Conservation (phyloP, 192 early-diverging fungal genomes). For the Coemansia sp. region DNA sequence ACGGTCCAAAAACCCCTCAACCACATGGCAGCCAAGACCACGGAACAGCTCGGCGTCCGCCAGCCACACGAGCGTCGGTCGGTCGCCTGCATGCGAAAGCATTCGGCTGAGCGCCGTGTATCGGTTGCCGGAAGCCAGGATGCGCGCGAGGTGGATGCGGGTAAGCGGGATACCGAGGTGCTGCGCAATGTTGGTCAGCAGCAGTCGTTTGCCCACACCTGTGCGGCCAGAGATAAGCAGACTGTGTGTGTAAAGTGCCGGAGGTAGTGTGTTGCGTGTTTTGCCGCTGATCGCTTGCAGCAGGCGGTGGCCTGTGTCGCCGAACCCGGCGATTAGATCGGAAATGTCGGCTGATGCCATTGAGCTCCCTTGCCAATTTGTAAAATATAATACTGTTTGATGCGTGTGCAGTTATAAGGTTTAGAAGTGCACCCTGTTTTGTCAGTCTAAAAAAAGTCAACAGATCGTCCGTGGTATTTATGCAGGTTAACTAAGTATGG, state of each 20-base stretch:
- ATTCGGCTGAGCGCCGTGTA: slow-evolving; percentile 24
- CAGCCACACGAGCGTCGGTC: slow-evolving; percentile 29
- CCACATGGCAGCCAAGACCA: slow-evolving; percentile 28
- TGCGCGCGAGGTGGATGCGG: slow-evolving; percentile 27
- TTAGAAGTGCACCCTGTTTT: too few species aligned
- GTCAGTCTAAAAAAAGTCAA: too few species aligned
- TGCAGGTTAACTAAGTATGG: too few species aligned
- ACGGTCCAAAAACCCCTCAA: slow-evolving; percentile 17
- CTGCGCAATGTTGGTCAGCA: slow-evolving; percentile 19
- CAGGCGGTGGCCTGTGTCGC: slow-evolving; percentile 34
- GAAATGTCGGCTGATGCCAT: not conserved
- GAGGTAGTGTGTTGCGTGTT: not conserved
- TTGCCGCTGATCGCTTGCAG: slow-evolving; percentile 32
- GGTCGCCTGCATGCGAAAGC: slow-evolving; percentile 5
- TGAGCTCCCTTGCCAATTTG: too few species aligned
- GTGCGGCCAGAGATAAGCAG: slow-evolving; percentile 44
- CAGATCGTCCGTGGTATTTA: too few species aligned
- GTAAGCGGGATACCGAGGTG: slow-evolving; percentile 11
- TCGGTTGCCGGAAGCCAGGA: slow-evolving; percentile 28
- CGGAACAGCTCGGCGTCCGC: slow-evolving; percentile 38
- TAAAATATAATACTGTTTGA: too few species aligned
- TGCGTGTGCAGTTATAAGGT: too few species aligned
- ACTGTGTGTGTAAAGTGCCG: slow-evolving; percentile 16
- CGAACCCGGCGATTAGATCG: slow-evolving; percentile 32
- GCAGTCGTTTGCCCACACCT: slow-evolving; percentile 47